These are phyloP conservation scores for Phytophthora fragariae DNA, from an alignment of 352 stramenopile species.

Conservation along the genomic window DNA sequence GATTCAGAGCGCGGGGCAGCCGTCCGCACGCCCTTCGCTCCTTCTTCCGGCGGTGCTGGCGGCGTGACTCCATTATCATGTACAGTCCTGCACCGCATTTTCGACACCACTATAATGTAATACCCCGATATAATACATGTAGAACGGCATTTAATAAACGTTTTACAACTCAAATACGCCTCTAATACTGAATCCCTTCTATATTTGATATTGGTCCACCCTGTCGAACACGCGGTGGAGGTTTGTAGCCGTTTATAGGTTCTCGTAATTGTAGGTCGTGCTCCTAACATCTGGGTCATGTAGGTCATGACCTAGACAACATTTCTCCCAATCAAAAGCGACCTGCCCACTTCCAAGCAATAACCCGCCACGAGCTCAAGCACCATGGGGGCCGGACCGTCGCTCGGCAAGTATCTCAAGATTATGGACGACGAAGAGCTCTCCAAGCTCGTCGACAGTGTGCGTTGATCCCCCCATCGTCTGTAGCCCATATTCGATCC, in stretches of 20 bases:
- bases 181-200: too few species aligned
- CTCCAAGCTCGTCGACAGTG: conserved; percentile 47
- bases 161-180: too few species aligned
- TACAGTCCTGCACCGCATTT: too few species aligned
- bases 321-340: conserved; percentile 20
- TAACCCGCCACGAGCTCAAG: not conserved
- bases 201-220: too few species aligned
- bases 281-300: not conserved
- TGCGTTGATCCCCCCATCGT: conserved; percentile 24
- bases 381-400: conserved; percentile 54
- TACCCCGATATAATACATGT: too few species aligned
- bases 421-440: conserved; percentile 72
- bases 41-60: not conserved
- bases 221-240: too few species aligned
- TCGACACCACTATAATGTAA: too few species aligned
- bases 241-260: not conserved
- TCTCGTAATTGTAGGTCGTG: not conserved
- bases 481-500: not conserved
- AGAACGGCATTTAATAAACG: too few species aligned
- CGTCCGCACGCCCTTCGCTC: too few species aligned
- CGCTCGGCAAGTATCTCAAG: conserved; percentile 64
- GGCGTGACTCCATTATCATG: too few species aligned
- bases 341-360: not conserved
- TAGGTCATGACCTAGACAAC: not conserved
- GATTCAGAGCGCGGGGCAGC: not conserved